A percentile compares a stretch with the other conserved stretches of the same genome.
phyloP scores from a whole-genome alignment of 768 basidiomycete genomes.

The Collybiopsis confluens region DNA sequence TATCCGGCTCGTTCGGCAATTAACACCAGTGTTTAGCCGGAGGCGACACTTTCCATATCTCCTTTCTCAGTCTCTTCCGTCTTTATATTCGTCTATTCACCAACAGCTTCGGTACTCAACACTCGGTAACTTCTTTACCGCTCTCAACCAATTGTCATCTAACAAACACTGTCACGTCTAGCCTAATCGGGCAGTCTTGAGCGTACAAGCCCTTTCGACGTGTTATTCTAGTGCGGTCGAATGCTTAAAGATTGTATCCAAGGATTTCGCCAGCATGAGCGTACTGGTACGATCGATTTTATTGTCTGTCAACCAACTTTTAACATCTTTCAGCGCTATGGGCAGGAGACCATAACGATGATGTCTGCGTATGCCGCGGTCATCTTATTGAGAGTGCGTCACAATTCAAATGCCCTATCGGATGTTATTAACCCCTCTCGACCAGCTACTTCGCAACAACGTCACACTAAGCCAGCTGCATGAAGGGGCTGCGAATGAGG shows the following conservation, averaged over 20 bases:
- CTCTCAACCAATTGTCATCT: slow-evolving; percentile 1
- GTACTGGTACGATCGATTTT: slow-evolving; percentile 52
- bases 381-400: slow-evolving; percentile 65
- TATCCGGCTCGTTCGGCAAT: slow-evolving; percentile 1
- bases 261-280: slow-evolving; percentile 69
- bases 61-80: slow-evolving; percentile 72
- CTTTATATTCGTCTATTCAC: slow-evolving; percentile 77
- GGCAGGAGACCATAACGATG: slow-evolving; percentile 78
- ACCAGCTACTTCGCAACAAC: slow-evolving; percentile 66
- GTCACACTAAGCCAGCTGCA: slow-evolving; percentile 53
- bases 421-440: slow-evolving; percentile 4
- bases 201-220: slow-evolving; percentile 61
- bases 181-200: slow-evolving; percentile 56
- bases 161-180: slow-evolving; percentile 22
- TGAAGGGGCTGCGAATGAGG: slow-evolving; percentile 59
- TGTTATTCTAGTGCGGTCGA: slow-evolving; percentile 76
- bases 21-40: slow-evolving; percentile 40
- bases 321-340: slow-evolving; percentile 57
- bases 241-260: slow-evolving; percentile 64
- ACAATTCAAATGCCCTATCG: slow-evolving; percentile 5
- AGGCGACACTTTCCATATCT: slow-evolving; percentile 72
- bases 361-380: slow-evolving; percentile 88
- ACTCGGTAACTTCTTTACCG: slow-evolving; percentile 53
- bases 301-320: not conserved
- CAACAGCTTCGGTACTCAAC: slow-evolving; percentile 79